Percentiles rank a stretch among this genome's conserved stretches.
Evolutionary conservation across 441 rosid genomes (phyloP).

Genomic region (Mallotus repandus): DNA sequence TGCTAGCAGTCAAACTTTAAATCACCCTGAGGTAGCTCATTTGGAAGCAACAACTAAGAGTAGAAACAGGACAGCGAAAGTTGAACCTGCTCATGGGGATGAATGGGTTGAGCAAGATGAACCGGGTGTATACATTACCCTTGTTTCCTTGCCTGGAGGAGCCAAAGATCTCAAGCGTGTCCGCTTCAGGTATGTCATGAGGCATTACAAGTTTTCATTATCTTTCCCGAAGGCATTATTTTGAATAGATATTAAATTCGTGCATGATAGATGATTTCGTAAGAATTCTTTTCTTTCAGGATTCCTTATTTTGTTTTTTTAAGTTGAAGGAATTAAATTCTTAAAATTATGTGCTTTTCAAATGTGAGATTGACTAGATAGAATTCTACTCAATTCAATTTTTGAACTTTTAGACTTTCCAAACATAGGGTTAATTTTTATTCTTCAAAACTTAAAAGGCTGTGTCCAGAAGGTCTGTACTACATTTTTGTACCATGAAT

Average conservation of each 20-base stretch:
- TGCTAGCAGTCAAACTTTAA: conserved; percentile 37
- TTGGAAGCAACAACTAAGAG: conserved; percentile 53
- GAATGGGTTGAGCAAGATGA: conserved; percentile 99
- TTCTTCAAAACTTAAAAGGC: background rate
- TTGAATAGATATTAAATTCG: no score
- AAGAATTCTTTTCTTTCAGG: no score
- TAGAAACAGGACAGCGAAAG: conserved; percentile 54
- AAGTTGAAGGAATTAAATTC: no score
- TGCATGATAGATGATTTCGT: no score
- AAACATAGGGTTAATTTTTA: background rate
- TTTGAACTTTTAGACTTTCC: no score
- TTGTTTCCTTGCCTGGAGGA: conserved; percentile 76
- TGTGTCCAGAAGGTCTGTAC: background rate
- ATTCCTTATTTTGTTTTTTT: no score
- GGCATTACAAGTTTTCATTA: background rate
- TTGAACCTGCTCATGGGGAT: conserved; percentile 57
- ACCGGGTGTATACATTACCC: conserved; percentile 95
- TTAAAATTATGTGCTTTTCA: no score
- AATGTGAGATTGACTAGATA: no score
- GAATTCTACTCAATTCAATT: no score
- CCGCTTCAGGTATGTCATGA: conserved; percentile 76
- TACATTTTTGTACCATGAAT: background rate
- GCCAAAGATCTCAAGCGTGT: conserved; percentile 93
- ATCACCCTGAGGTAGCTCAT: conserved; percentile 42
- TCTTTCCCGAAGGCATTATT: background rate